Percentiles rank a stretch among this genome's conserved stretches.
phyloP scores from a whole-genome alignment of 768 basidiomycete genomes.

The Galerina marginata region DNA sequence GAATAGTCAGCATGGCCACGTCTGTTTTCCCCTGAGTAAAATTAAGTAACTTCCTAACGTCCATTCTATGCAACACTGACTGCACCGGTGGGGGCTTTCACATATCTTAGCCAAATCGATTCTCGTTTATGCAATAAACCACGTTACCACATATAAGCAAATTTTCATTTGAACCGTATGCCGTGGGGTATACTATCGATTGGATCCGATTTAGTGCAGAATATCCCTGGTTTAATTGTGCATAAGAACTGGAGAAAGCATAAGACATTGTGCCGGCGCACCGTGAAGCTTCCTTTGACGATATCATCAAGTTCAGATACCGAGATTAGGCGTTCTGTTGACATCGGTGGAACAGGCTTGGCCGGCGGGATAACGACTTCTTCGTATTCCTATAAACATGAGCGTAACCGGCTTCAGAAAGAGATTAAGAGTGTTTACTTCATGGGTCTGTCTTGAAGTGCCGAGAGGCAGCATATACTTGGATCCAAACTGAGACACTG shows the following conservation, averaged over 20 bases:
- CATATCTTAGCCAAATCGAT: conserved; percentile 2
- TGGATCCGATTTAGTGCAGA: conserved; percentile 90
- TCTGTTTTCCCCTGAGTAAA: conserved; percentile 92
- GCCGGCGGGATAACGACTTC: conserved; percentile 92
- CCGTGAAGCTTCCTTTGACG: conserved; percentile 84
- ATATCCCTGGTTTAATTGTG: conserved; percentile 66
- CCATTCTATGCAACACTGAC: conserved; percentile 53
- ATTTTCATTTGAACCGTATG: conserved; percentile 96
- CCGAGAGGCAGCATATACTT: conserved; percentile 86
- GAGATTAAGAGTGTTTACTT: conserved; percentile 51
- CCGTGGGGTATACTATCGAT: conserved; percentile 91
- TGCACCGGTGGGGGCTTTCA: conserved; percentile 93
- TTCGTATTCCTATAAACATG: conserved; percentile 70
- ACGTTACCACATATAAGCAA: conserved; percentile 86
- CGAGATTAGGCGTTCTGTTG: conserved; percentile 71
- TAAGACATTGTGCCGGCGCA: conserved; percentile 36
- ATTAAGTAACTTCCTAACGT: conserved; percentile 13
- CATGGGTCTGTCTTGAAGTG: conserved; percentile 67
- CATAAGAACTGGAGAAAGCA: conserved; percentile 1
- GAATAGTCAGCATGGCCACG: conserved; percentile 91
- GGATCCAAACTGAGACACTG: conserved; percentile 74
- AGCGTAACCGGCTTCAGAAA: not conserved
- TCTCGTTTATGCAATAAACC: conserved; percentile 2
- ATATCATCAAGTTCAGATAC: conserved; percentile 79
- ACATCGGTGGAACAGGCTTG: conserved; percentile 72